These are phyloP conservation scores for Aureobasidium sp. DNA, from an alignment of 2,329 filamentous ascomycete species.

Conservation along the genomic window DNA sequence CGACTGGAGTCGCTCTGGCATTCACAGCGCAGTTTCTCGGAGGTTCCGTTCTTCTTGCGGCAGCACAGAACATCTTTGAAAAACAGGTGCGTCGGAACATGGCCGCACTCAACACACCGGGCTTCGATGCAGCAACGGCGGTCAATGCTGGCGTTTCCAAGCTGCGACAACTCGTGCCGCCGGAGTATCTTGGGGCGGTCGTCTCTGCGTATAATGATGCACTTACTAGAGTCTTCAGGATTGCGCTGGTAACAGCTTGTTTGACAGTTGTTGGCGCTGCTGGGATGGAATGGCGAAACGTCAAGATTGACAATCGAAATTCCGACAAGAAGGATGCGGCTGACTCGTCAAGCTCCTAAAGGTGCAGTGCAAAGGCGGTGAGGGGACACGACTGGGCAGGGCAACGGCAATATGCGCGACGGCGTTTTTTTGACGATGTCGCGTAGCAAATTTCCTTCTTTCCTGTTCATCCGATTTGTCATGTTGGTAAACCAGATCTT, in stretches of 20 bases:
- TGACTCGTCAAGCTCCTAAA: too few species aligned
- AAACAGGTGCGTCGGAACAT: too few species aligned
- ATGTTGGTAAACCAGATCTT: too few species aligned
- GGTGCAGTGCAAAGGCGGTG: too few species aligned
- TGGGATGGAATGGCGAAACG: conserved; percentile 56
- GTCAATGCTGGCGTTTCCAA: conserved; percentile 48
- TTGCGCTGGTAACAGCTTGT: conserved; percentile 47
- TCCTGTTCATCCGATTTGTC: too few species aligned
- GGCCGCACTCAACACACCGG: conserved; percentile 37
- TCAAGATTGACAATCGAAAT: conserved; percentile 47
- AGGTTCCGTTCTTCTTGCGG: conserved; percentile 41
- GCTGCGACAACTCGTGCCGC: conserved; percentile 46
- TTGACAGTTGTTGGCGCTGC: conserved; percentile 48
- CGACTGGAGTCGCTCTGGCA: conserved; percentile 41
- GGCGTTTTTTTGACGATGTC: too few species aligned
- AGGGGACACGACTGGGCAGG: too few species aligned
- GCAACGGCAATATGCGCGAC: too few species aligned
- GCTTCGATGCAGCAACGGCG: conserved; percentile 24
- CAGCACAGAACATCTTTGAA: conserved; percentile 41
- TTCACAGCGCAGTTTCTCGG: conserved; percentile 43
- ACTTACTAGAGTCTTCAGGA: conserved; percentile 24
- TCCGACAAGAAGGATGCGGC: background rate
- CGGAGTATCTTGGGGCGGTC: conserved; percentile 46
- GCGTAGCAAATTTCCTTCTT: too few species aligned
- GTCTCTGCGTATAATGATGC: conserved; percentile 32